phyloP scores from a whole-genome alignment of 202 grass and related monocot species.

The Bolboschoenoplectus hybrid region DNA sequence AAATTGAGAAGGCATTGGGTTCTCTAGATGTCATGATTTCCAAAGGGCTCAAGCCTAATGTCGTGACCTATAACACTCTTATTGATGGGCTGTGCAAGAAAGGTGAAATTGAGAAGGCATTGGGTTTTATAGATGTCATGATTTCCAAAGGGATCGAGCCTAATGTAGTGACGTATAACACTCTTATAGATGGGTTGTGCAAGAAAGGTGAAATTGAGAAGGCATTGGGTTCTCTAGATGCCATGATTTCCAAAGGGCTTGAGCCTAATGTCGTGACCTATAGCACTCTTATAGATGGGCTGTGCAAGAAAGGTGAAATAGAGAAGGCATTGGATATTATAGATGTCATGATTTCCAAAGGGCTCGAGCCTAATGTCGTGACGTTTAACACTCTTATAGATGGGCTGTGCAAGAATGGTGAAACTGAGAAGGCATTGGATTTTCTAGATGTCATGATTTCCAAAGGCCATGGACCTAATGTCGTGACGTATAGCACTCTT shows the following conservation, averaged over 20 bases:
- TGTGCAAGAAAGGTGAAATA: conserved; percentile 12
- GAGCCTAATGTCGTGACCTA: conserved; percentile 13
- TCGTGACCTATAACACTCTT: not conserved
- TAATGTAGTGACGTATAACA: not conserved
- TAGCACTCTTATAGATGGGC: conserved; percentile 4
- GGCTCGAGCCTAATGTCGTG: not conserved
- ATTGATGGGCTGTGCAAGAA: conserved; percentile 11
- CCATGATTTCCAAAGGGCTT: not conserved
- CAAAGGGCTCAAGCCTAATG: not conserved
- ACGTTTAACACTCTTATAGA: not conserved
- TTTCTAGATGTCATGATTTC: not conserved
- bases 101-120: not conserved
- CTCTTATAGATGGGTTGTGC: conserved; percentile 17
- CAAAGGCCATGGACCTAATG: not conserved
- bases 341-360: not conserved
- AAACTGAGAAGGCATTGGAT: not conserved
- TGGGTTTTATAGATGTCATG: conserved; percentile 3
- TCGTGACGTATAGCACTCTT: not conserved
- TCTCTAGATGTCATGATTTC: conserved; percentile 5
- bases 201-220: conserved; percentile 15
- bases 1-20: conserved; percentile 3
- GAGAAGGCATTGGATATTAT: not conserved
- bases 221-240: not conserved
- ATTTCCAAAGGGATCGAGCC: not conserved
- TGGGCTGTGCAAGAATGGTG: conserved; percentile 1